Conservation (phyloP, 2,329 filamentous ascomycete species). For the Fusarium sp. region DNA sequence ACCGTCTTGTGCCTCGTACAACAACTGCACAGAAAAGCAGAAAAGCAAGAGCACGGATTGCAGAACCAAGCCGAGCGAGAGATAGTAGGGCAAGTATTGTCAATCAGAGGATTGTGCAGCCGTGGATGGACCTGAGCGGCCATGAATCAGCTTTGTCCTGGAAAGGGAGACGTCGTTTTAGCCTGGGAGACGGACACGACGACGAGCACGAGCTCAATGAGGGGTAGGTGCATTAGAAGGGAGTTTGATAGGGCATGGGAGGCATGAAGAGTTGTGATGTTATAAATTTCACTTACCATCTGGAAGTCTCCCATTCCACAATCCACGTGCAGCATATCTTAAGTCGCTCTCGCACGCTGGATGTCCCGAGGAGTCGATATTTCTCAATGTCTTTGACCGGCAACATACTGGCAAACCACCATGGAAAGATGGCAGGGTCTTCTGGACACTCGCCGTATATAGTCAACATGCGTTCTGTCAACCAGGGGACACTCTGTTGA, state of each 20-base stretch:
- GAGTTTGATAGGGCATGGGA: not conserved
- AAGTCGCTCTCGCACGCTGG: conserved; percentile 79
- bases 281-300: conserved; percentile 67
- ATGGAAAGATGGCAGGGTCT: conserved; percentile 81
- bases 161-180: conserved; percentile 30
- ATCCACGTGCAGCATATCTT: conserved; percentile 88
- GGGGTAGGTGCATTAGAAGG: not conserved
- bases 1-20: conserved; percentile 8
- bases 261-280: not conserved
- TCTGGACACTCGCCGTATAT: conserved; percentile 81
- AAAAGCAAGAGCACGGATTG: conserved; percentile 28
- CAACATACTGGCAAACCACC: conserved; percentile 87
- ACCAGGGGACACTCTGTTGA: conserved; percentile 74
- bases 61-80: conserved; percentile 26
- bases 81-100: conserved; percentile 21
- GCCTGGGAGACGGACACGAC: conserved; percentile 23
- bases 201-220: not conserved
- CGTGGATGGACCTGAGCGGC: conserved; percentile 43
- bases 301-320: conserved; percentile 71
- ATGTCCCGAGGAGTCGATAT: conserved; percentile 76
- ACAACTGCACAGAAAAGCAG: conserved; percentile 10
- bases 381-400: conserved; percentile 82
- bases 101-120: conserved; percentile 45
- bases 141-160: conserved; percentile 42
- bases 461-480: conserved; percentile 73